A percentile compares a stretch with the other conserved stretches of the same genome.
Conservation (phyloP, 257 asterid genomes). For the Datura wrightii region DNA sequence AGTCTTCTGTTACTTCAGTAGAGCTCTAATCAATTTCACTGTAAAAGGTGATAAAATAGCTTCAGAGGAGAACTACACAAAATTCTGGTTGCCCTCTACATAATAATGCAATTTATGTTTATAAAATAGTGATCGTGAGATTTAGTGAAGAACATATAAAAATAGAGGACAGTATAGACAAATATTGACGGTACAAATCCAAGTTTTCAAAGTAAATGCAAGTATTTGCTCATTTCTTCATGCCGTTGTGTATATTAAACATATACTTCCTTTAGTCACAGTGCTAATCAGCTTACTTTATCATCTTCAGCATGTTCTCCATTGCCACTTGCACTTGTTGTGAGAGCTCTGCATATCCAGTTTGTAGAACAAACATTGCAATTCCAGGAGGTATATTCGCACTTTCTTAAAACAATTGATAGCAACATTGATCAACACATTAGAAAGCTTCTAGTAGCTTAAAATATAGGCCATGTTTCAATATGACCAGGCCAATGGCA, state of each 20-base stretch:
- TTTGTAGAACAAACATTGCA: neutral
- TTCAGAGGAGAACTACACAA: neutral
- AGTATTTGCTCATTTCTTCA: neutral
- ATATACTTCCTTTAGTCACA: constrained; percentile 31
- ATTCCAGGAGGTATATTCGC: constrained; percentile 13
- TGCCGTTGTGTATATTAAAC: neutral
- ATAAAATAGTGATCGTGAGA: constrained; percentile 1
- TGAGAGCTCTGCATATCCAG: constrained; percentile 60
- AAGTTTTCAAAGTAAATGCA: neutral
- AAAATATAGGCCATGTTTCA: neutral
- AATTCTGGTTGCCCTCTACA: neutral
- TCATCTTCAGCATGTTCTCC: constrained; percentile 83
- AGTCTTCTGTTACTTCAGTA: constrained; percentile 65
- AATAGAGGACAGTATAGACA: neutral
- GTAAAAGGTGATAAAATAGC: constrained; percentile 37
- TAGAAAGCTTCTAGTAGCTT: neutral
- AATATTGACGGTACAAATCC: no score
- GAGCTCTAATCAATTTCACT: constrained; percentile 80
- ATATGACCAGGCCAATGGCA: neutral
- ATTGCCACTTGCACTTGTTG: constrained; percentile 74
- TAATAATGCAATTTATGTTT: neutral
- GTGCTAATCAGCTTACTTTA: constrained; percentile 51
- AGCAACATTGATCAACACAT: neutral
- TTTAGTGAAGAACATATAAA: neutral
- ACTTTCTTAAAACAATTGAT: constrained; percentile 9